Evolutionary conservation across 1,284 basidiomycete species (phyloP).

Genomic region (Melampsora larici-populina): DNA sequence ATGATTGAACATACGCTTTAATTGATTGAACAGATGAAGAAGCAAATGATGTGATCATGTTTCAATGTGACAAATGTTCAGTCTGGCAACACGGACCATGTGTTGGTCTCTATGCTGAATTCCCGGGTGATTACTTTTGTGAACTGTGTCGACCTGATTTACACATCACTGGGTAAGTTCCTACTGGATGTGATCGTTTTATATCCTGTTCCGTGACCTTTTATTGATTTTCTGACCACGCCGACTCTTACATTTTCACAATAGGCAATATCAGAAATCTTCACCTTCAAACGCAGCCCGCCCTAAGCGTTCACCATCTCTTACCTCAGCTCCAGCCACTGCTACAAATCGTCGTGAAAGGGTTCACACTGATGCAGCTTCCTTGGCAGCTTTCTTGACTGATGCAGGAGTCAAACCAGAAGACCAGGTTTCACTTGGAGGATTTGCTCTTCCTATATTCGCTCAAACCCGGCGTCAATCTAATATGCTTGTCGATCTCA

Average conservation of each 20-base stretch:
- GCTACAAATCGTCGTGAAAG: slow-evolving; percentile 5
- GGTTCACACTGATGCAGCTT: slow-evolving; percentile 23
- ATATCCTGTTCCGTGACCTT: not conserved
- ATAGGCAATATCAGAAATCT: slow-evolving; percentile 34
- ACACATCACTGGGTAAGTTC: slow-evolving; percentile 57
- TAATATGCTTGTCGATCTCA: slow-evolving; percentile 20
- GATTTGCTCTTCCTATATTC: slow-evolving; percentile 26
- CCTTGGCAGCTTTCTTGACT: slow-evolving; percentile 22
- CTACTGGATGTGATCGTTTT: not conserved
- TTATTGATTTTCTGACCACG: too few relatives aligned
- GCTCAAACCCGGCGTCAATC: slow-evolving; percentile 31
- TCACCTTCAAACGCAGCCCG: not conserved
- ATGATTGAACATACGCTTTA: slow-evolving; percentile 32
- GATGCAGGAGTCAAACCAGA: slow-evolving; percentile 34
- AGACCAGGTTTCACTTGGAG: slow-evolving; percentile 29
- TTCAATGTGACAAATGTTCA: slow-evolving; percentile 93
- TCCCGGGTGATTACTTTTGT: slow-evolving; percentile 69
- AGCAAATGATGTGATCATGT: slow-evolving; percentile 72
- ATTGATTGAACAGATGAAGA: slow-evolving; percentile 61
- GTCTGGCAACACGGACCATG: slow-evolving; percentile 98
- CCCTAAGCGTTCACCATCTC: slow-evolving; percentile 14
- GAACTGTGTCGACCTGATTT: slow-evolving; percentile 87
- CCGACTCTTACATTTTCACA: not conserved
- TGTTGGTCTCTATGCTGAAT: slow-evolving; percentile 79
- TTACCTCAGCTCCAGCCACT: not conserved